Evolutionary conservation across 1,284 basidiomycete species (phyloP).

Genomic region (Blastosporella zonata): DNA sequence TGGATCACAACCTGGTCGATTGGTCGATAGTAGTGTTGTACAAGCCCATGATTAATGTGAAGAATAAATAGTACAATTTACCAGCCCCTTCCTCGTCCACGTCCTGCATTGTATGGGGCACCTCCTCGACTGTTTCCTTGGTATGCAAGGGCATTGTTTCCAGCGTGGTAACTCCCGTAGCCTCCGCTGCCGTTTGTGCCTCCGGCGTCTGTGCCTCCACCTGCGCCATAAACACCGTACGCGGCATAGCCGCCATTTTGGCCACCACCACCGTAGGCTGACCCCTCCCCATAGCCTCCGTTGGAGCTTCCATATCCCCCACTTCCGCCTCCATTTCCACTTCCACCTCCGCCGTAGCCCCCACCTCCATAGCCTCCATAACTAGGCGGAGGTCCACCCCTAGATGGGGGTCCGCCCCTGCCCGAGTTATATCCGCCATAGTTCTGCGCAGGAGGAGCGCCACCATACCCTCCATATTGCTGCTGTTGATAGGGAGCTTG

Average conservation of each 20-base stretch:
- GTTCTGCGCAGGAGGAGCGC: constrained; percentile 18
- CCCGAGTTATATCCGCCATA: constrained; percentile 23
- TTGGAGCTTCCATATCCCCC: constrained; percentile 17
- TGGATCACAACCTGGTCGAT: not conserved
- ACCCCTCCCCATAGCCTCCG: constrained; percentile 17
- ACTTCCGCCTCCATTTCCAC: not conserved
- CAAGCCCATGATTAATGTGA: constrained; percentile 13
- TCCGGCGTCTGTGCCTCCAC: not conserved
- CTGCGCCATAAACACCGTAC: no score
- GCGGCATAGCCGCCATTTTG: constrained; percentile 20
- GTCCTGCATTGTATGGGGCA: constrained; percentile 20
- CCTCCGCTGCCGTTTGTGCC: constrained; percentile 5
- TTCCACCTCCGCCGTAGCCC: constrained; percentile 10
- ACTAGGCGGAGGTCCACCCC: constrained; percentile 14
- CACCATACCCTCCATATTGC: constrained; percentile 28
- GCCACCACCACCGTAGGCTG: not conserved
- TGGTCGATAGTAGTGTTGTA: constrained; percentile 6
- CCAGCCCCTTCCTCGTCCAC: constrained; percentile 38
- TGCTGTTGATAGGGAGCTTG: constrained; percentile 23
- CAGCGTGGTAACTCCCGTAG: constrained; percentile 22
- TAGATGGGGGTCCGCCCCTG: constrained; percentile 16
- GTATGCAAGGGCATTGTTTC: constrained; percentile 17
- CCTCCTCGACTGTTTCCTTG: constrained; percentile 22
- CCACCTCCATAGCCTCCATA: constrained; percentile 21
- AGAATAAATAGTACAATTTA: constrained; percentile 19